Evolutionary conservation across 257 asterid genomes (phyloP), one percentile per base, ranked within the genome.

Genomic region (Gynochthodes officinalis): DNA sequence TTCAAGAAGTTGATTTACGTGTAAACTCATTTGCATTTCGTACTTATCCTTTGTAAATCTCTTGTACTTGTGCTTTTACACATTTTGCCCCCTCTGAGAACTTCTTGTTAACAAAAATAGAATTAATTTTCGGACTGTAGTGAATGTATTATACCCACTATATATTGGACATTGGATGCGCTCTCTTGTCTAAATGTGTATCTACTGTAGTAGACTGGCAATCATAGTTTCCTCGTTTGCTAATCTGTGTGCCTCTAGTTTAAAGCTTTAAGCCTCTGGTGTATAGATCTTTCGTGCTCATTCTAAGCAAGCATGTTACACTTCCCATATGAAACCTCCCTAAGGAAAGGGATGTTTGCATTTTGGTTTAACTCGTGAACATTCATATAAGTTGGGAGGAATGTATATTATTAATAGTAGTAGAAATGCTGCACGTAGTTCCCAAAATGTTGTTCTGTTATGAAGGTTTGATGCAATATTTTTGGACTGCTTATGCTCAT

Each of bases 1-100:
- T 87, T 82, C 80, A 88, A 79, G 83, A 88, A 87, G 80, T 70
- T 86, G 84, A 87, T 94, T 75, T 76, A 82, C 40, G 83, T 94
- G 76, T 94, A 88, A 88, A 46, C 39, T 13, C 30, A n/a, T 39
- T 30, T 3, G 19, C 49, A 13, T 61, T 42, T 21, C 37, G 54
- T 58, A 23, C 52, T 33, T 44, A 27, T 23, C 46, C 39, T 49
- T 28, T 60, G 62, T 30, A 72, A 44, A 46, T 37, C 52, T 12
- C 58, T 59, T 21, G 28, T 27, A 28, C 25, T 59, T 18, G 28
- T 61, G 68, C 9, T 8, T 19, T 68, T 50, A 30, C 61, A 3
- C 37, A 7, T 40, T 25, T 4, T n/a, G n/a, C 35, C 49, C 25
- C 25, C 40, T 25, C n/a, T 33, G 48, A 49, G 37, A 60, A 49